These are phyloP conservation scores for Brassica incana DNA, from an alignment of 345 rosid species.

Conservation along the genomic window DNA sequence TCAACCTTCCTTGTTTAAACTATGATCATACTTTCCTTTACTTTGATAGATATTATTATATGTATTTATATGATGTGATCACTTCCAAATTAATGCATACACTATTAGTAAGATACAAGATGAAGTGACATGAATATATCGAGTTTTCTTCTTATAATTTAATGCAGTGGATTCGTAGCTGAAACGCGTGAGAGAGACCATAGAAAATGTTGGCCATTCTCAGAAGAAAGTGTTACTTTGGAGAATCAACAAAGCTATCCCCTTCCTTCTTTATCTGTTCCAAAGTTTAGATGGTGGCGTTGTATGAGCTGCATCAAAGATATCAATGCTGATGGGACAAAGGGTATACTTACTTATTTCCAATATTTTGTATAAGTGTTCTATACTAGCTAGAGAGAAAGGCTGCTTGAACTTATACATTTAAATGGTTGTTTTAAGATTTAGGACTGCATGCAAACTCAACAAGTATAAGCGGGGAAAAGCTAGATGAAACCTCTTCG, in stretches of 20 bases:
- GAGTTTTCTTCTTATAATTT: not conserved
- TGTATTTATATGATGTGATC: not conserved
- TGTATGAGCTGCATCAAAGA: slow-evolving; percentile 54
- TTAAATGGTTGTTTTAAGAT: not conserved
- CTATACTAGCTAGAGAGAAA: not conserved
- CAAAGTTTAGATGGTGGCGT: slow-evolving; percentile 57
- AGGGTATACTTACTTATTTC: slow-evolving; percentile 8
- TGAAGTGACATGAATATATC: not conserved
- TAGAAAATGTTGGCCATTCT: slow-evolving; percentile 67
- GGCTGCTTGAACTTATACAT: not conserved
- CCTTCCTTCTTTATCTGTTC: slow-evolving; percentile 61
- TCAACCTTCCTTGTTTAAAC: slow-evolving; percentile 6
- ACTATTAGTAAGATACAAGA: not conserved
- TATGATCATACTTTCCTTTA: not conserved
- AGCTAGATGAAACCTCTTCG: slow-evolving; percentile 32
- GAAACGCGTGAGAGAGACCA: slow-evolving; percentile 52
- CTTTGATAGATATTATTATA: not conserved
- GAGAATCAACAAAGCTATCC: not conserved
- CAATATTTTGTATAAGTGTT: not conserved
- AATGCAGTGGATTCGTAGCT: slow-evolving; percentile 70
- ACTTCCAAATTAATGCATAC: slow-evolving; percentile 13
- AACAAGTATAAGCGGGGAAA: slow-evolving; percentile 18
- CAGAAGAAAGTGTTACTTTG: slow-evolving; percentile 39
- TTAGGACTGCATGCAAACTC: not conserved
- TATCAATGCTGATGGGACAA: slow-evolving; percentile 29